Evolutionary conservation across 768 basidiomycete genomes (phyloP).

Genomic region (Sarcodon aspratus): DNA sequence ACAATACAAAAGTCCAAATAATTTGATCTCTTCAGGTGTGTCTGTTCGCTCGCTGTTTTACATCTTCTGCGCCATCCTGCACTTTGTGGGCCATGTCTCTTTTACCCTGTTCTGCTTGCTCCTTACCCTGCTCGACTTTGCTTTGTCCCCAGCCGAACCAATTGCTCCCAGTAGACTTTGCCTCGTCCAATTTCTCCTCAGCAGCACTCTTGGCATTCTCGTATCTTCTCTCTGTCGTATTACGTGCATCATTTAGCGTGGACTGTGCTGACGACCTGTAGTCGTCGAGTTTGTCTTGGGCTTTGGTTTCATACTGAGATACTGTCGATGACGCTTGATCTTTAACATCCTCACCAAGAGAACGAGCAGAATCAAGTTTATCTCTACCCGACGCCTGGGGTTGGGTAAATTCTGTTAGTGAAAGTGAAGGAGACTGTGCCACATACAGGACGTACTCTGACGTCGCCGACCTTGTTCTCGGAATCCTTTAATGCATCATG

Average conservation of each 20-base stretch:
- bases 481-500: conserved; percentile 19
- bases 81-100: conserved; percentile 13
- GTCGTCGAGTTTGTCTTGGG: conserved; percentile 13
- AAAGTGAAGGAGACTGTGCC: background rate
- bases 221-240: conserved; percentile 15
- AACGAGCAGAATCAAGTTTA: conserved; percentile 15
- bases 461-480: conserved; percentile 19
- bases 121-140: conserved; percentile 17
- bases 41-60: conserved; percentile 9
- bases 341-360: conserved; percentile 15
- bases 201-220: conserved; percentile 19
- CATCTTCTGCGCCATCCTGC: conserved; percentile 16
- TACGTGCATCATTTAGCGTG: conserved; percentile 14
- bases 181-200: conserved; percentile 17
- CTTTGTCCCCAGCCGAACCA: conserved; percentile 29
- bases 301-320: conserved; percentile 5
- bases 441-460: conserved; percentile 19
- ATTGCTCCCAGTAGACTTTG: conserved; percentile 18
- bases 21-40: no score
- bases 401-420: background rate
- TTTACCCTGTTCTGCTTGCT: conserved; percentile 18
- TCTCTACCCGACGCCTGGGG: conserved; percentile 12
- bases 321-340: conserved; percentile 12
- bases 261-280: conserved; percentile 16
- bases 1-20: no score